phyloP scores from a whole-genome alignment of 768 basidiomycete species.

The Chiua virens region DNA sequence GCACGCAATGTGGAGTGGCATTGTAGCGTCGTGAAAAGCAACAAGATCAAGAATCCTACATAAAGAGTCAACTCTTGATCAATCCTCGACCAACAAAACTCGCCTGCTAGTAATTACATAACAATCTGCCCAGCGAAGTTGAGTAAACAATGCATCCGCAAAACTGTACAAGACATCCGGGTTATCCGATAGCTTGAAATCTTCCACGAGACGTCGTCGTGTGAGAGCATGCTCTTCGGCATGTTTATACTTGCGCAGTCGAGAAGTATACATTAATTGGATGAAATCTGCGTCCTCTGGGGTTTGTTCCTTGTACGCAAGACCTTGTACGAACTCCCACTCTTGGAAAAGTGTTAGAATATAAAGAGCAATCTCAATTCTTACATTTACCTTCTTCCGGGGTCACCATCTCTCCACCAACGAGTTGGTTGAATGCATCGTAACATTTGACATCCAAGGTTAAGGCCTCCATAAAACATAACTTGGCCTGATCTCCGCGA shows the following conservation, averaged over 20 bases:
- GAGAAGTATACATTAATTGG: constrained; percentile 86
- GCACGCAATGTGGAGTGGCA: constrained; percentile 95
- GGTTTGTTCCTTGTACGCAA: constrained; percentile 80
- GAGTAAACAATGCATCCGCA: constrained; percentile 85
- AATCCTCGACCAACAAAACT: neutral
- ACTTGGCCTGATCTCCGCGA: constrained; percentile 86
- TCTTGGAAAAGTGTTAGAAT: constrained; percentile 49
- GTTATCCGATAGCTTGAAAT: constrained; percentile 85
- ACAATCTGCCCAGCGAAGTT: constrained; percentile 94
- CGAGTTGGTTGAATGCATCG: constrained; percentile 88
- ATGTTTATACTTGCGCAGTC: constrained; percentile 89
- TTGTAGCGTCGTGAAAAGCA: constrained; percentile 83
- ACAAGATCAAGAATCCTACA: constrained; percentile 80
- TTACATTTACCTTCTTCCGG: constrained; percentile 84
- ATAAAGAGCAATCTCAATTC: neutral
- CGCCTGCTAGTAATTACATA: constrained; percentile 84
- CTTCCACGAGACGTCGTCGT: constrained; percentile 74
- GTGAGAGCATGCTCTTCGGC: constrained; percentile 78
- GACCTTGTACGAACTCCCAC: constrained; percentile 91
- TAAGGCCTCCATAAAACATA: constrained; percentile 94
- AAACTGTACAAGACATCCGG: constrained; percentile 90
- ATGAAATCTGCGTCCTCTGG: constrained; percentile 91
- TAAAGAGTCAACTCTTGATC: neutral
- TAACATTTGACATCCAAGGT: constrained; percentile 96
- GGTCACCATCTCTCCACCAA: constrained; percentile 94